Base-by-base conservation (phyloP, 805 yeast genomes). In the Saturnispora dispora region DNA sequence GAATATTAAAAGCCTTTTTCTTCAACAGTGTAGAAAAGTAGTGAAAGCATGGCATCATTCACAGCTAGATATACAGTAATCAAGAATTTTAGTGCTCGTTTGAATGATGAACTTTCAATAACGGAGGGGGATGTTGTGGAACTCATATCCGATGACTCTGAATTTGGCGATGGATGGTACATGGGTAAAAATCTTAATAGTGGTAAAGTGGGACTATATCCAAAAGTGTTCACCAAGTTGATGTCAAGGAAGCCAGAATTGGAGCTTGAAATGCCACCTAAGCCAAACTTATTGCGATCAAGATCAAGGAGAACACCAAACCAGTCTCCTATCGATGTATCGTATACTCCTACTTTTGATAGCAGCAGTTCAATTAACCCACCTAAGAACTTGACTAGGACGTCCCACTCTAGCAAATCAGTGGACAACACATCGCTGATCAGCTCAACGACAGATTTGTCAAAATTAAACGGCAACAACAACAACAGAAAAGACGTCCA, bases 131-230 rank as follows among this genome's bases (percentile, higher is more conserved):
- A 93, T 63, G 82, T 79, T 54, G 75, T 93, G 52, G 95, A 88
- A 64, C 88, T 93, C 7, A 79, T 93, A 22, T 88, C 95, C 43
- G 96, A 89, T 67, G 99, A 93, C 68, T 78, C 83, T 55, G 96
- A 88, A 62, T 93, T 85, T 66, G 85, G 87, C 60, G 98, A 93
- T 67, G 97, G 98, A 17, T 93, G 99, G 99, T 93, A 84, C 63
- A 85, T 87, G 76, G 96, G 96, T 3, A 82, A 80, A 53, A 90
- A 90, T 59, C 63, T 88, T 47, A 62, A 77, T 47, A 82, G 91
- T 0, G 78, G 79, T 50, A 76, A 78, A 49, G 91, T 88, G 11
- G 99, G 99, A 0, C 71, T 91, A 41, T 93, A 89, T 62, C 99
- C 99, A 13, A 86, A 85, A 57, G 81, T 88, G 3, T 91, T 91